Conservation (phyloP, 139 green algal species). For the Microglena sp. region DNA sequence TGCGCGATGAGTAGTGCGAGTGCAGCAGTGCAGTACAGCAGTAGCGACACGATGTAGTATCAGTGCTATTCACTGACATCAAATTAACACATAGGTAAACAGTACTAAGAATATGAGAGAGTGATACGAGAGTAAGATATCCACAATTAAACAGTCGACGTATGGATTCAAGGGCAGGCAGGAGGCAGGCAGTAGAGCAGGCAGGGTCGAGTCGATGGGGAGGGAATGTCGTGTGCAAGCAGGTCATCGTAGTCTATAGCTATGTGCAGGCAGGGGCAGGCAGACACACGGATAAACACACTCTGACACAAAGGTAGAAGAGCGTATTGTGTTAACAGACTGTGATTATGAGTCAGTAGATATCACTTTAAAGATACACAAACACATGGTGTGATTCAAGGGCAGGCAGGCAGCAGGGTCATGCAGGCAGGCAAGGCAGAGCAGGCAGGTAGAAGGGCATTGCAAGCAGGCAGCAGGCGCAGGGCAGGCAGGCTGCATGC, state of each 20-base stretch:
- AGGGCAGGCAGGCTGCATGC: background rate
- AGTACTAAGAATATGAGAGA: too few species aligned
- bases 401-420: background rate
- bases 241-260: too few species aligned
- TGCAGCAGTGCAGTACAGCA: too few species aligned
- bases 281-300: background rate
- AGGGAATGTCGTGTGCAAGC: background rate
- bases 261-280: too few species aligned
- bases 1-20: too few species aligned
- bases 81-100: too few species aligned
- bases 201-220: background rate
- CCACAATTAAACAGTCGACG: too few species aligned
- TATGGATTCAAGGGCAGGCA: background rate
- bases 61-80: too few species aligned
- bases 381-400: background rate
- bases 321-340: background rate
- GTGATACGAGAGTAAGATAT: too few species aligned
- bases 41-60: too few species aligned
- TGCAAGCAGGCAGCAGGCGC: background rate
- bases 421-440: background rate
- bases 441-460: background rate
- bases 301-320: background rate
- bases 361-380: background rate
- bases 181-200: background rate
- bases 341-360: background rate